These are phyloP conservation scores for Amaranthus hypochondriacus DNA, from an alignment of 148 eudicot species.

Conservation along the genomic window DNA sequence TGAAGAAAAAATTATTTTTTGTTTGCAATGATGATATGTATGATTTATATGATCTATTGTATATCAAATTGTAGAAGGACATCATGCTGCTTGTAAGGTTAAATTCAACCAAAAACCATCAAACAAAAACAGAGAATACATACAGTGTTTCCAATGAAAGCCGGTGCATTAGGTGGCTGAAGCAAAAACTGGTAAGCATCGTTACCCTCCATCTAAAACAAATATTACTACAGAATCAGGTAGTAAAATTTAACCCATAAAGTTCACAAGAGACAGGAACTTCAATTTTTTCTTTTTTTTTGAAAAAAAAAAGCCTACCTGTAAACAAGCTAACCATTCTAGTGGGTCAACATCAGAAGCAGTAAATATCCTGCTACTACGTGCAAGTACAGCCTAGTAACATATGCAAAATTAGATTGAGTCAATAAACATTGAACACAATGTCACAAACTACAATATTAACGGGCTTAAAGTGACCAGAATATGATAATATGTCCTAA, in stretches of 20 bases:
- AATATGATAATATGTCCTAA: background rate
- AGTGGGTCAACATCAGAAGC: slow-evolving; percentile 69
- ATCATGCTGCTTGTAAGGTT: background rate
- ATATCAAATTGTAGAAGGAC: background rate
- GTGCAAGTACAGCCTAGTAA: slow-evolving; percentile 92
- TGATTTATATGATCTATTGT: background rate
- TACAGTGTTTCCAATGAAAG: slow-evolving; percentile 96
- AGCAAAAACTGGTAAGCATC: slow-evolving; percentile 91
- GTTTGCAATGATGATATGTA: background rate
- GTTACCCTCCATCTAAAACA: slow-evolving; percentile 63
- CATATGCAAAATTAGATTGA: background rate
- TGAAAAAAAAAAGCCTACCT: slow-evolving; percentile 42
- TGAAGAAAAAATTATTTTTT: no score
- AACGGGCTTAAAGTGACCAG: background rate
- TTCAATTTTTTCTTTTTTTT: background rate
- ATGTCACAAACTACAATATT: background rate
- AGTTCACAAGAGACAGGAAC: background rate
- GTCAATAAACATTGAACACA: background rate
- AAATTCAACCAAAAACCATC: background rate
- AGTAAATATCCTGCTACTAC: slow-evolving; percentile 79
- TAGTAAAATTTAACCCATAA: background rate
- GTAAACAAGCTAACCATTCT: slow-evolving; percentile 76
- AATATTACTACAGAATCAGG: background rate
- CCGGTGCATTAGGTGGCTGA: slow-evolving; percentile 90
- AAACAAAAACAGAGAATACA: slow-evolving; percentile 20